Evolutionary conservation across 2,329 filamentous ascomycete genomes (phyloP).

Genomic region (Ascochyta viciae-villosae): DNA sequence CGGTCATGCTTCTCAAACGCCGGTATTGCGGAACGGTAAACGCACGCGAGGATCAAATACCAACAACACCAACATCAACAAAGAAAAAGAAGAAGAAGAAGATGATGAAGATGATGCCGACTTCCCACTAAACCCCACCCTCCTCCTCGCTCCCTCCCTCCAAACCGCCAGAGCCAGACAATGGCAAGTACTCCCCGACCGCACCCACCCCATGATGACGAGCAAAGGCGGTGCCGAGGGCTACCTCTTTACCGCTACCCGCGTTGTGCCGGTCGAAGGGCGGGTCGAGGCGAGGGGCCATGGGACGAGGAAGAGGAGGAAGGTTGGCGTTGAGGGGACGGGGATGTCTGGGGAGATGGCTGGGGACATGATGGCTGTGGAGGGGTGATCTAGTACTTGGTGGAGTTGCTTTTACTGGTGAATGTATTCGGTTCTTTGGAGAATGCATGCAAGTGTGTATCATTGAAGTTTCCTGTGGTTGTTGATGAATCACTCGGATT

Average conservation of each 20-base stretch:
- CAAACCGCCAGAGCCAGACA: slow-evolving; percentile 79
- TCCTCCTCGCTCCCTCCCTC: slow-evolving; percentile 79
- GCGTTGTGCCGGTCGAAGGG: slow-evolving; percentile 79
- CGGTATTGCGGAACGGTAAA: slow-evolving; percentile 25
- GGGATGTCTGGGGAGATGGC: slow-evolving; percentile 13
- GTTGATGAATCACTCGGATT: too few species aligned
- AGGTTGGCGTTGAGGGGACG: slow-evolving; percentile 41
- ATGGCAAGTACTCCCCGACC: slow-evolving; percentile 90
- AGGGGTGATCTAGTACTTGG: too few species aligned
- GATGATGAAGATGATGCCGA: slow-evolving; percentile 58
- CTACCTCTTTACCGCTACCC: slow-evolving; percentile 84
- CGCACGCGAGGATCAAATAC: not conserved
- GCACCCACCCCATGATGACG: slow-evolving; percentile 96
- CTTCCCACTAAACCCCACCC: slow-evolving; percentile 86
- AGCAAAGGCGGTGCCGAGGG: slow-evolving; percentile 86
- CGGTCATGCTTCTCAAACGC: slow-evolving; percentile 11
- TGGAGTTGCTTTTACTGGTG: too few species aligned
- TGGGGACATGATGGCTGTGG: not conserved
- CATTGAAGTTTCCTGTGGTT: too few species aligned
- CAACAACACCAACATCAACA: too few species aligned
- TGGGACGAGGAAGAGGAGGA: slow-evolving; percentile 70
- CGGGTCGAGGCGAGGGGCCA: slow-evolving; percentile 84
- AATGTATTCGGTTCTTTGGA: too few species aligned
- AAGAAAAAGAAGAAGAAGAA: slow-evolving; percentile 15
- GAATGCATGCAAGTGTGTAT: too few species aligned